A percentile compares a stretch with the other conserved stretches of the same genome.
Evolutionary conservation across 1,284 basidiomycete species (phyloP).

Genomic region (Cryptococcus neoformans): DNA sequence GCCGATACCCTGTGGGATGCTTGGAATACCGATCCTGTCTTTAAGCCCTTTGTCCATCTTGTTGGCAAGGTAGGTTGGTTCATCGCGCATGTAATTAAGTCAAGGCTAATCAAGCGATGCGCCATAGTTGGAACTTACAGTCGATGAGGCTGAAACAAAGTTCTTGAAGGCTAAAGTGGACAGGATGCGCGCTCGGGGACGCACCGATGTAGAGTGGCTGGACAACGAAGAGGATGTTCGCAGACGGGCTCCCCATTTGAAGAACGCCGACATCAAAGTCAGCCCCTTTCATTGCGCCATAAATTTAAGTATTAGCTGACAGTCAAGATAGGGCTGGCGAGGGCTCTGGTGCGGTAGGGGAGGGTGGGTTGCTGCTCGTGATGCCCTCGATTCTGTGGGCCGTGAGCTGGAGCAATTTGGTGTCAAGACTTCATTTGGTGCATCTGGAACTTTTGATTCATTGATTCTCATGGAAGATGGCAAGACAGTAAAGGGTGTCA

Average conservation of each 20-base stretch:
- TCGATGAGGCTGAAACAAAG: background rate
- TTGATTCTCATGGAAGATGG: slow-evolving; percentile 23
- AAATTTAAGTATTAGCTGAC: background rate
- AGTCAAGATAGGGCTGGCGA: slow-evolving; percentile 28
- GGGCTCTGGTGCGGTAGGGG: slow-evolving; percentile 28
- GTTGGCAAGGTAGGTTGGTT: slow-evolving; percentile 30
- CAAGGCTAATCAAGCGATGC: background rate
- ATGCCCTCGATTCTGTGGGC: slow-evolving; percentile 39
- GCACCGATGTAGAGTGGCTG: slow-evolving; percentile 5
- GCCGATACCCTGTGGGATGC: slow-evolving; percentile 19
- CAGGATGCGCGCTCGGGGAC: background rate
- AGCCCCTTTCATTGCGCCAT: slow-evolving; percentile 1
- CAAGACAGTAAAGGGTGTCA: slow-evolving; percentile 30
- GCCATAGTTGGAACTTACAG: slow-evolving; percentile 8
- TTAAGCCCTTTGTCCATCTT: slow-evolving; percentile 36
- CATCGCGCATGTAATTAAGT: background rate
- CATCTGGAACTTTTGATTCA: slow-evolving; percentile 32
- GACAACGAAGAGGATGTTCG: slow-evolving; percentile 27
- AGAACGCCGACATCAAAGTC: slow-evolving; percentile 18
- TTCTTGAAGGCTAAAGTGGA: slow-evolving; percentile 3
- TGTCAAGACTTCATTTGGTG: slow-evolving; percentile 36
- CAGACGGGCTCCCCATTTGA: slow-evolving; percentile 20
- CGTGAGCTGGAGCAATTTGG: slow-evolving; percentile 29
- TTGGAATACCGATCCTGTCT: slow-evolving; percentile 40
- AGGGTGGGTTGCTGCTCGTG: slow-evolving; percentile 44